Percentiles rank a stretch among this genome's conserved stretches.
These are phyloP conservation scores for Desmodesmus armatus DNA, from an alignment of 139 green algal genomes.

Conservation along the genomic window DNA sequence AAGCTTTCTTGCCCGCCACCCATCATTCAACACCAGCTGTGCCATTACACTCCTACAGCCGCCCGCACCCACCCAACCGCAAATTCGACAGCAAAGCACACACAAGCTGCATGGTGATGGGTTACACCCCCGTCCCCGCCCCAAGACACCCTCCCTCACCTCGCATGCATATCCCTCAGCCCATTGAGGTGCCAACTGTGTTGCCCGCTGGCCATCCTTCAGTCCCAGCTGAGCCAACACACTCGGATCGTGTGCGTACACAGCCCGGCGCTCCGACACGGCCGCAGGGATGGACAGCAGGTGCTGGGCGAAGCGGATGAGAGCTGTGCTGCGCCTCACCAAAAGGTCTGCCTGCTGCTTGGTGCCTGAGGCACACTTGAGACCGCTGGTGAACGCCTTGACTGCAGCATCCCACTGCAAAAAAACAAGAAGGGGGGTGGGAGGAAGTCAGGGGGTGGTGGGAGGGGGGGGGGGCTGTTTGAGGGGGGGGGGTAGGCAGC, in stretches of 20 bases:
- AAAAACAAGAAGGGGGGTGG: background rate
- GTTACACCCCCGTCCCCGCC: no score
- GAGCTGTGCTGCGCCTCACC: background rate
- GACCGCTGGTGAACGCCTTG: slow-evolving; percentile 24
- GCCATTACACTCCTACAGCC: no score
- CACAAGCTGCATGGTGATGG: no score
- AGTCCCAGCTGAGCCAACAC: slow-evolving; percentile 70
- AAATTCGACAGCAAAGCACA: no score
- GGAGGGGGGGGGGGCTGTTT: background rate
- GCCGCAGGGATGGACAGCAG: slow-evolving; percentile 57
- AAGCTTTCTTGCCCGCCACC: no score
- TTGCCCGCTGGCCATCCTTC: slow-evolving; percentile 66
- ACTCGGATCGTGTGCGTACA: slow-evolving; percentile 81
- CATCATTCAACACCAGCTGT: no score
- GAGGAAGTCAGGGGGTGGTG: background rate
- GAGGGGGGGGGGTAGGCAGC: background rate
- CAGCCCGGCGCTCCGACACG: slow-evolving; percentile 63
- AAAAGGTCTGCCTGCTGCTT: background rate
- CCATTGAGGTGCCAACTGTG: slow-evolving; percentile 40
- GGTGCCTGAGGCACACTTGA: slow-evolving; percentile 20
- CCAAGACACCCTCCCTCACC: slow-evolving; percentile 34
- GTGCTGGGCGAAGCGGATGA: slow-evolving; percentile 53
- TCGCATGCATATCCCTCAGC: slow-evolving; percentile 39
- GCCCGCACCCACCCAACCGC: no score
- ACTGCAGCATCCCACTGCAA: slow-evolving; percentile 41